Base-by-base conservation (phyloP, 176 grass and related monocot genomes). In the Ensete ventricosum region DNA sequence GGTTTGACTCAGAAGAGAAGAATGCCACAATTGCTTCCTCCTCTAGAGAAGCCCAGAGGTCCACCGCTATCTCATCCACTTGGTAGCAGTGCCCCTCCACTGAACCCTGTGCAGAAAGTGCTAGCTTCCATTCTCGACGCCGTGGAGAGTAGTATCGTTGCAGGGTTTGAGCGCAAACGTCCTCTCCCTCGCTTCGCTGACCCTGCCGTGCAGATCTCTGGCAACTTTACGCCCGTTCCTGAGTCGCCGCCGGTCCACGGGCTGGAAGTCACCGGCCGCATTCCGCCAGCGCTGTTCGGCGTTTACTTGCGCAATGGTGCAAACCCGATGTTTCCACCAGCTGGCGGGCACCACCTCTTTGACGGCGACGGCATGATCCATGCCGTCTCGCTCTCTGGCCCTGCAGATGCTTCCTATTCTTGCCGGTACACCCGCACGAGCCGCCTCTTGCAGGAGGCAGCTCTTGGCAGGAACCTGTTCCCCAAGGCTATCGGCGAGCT, bases 301-400 rank as follows among this genome's bases (percentile, higher is more conserved):
- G 67, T 72, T 9, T 80, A 80, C 67, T 1, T 60, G 5, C 78
- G 78, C 1, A 72, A 80, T 11, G 67, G 67, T 3, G 53, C 54
- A 54, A 80, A 72, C 67, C 78, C 78, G 14, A 71, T 72, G 67
- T 17, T 80, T 27, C 16, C 27, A 1, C 78, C 78, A 13, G 20
- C 29, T n/a, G 67, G 53, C 29, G 19, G 53, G 26, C 78, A 80
- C 43, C 78, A 80, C 34, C 34, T 80, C 13, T 80, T 80, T 34
- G 78, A 79, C 10, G 78, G 54, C 11, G 78, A 80, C 54, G 78
- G 78, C 11, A 71, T 80, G 78, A 62, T 80, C 67, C 78, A 80
- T 55, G 54, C 29, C 19, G 78, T 80, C n/a, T 7, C 23, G 19
- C 55, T 80, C 13, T 54, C 50, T 2, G 13, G 22, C 29, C 1